These are phyloP conservation scores for Cystofilobasidium capitatum DNA, from an alignment of 768 basidiomycete genomes.

Conservation along the genomic window DNA sequence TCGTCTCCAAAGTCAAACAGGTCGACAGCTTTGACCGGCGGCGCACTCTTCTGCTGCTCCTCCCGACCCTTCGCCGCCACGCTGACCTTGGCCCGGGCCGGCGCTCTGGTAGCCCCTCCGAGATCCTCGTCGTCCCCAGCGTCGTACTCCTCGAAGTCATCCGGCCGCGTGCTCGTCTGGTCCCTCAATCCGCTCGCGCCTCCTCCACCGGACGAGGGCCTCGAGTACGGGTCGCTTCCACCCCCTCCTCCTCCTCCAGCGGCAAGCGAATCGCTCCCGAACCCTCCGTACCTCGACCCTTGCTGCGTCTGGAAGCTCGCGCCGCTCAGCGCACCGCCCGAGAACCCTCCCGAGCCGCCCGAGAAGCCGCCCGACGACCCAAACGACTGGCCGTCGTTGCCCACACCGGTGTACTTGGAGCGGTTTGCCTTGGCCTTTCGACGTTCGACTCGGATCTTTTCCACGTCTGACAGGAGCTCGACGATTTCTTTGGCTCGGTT, in stretches of 20 bases:
- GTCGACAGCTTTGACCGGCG: constrained; percentile 23
- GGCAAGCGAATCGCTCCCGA: constrained; percentile 50
- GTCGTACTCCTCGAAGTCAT: constrained; percentile 83
- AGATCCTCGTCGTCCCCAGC: constrained; percentile 55
- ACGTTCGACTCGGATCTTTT: constrained; percentile 76
- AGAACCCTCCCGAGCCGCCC: constrained; percentile 18
- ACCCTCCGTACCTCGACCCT: constrained; percentile 56
- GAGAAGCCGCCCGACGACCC: constrained; percentile 19
- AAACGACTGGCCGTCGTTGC: constrained; percentile 54
- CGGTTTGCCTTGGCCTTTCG: constrained; percentile 86
- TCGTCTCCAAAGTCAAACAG: constrained; percentile 27
- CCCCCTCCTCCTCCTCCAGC: constrained; percentile 33
- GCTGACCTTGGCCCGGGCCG: constrained; percentile 23
- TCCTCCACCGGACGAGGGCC: constrained; percentile 41
- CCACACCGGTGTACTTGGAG: constrained; percentile 77
- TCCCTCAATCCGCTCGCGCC: constrained; percentile 53
- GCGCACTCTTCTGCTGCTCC: constrained; percentile 26
- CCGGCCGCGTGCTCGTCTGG: constrained; percentile 37
- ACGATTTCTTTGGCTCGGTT: constrained; percentile 87
- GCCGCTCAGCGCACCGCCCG: not conserved
- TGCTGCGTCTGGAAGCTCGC: constrained; percentile 54
- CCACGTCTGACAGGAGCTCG: constrained; percentile 83
- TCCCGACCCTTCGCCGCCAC: constrained; percentile 30
- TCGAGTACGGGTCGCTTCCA: constrained; percentile 21
- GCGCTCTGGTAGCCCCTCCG: too few species aligned